phyloP scores from a whole-genome alignment of 805 yeast species.

The Jamesozyma hellenica region DNA sequence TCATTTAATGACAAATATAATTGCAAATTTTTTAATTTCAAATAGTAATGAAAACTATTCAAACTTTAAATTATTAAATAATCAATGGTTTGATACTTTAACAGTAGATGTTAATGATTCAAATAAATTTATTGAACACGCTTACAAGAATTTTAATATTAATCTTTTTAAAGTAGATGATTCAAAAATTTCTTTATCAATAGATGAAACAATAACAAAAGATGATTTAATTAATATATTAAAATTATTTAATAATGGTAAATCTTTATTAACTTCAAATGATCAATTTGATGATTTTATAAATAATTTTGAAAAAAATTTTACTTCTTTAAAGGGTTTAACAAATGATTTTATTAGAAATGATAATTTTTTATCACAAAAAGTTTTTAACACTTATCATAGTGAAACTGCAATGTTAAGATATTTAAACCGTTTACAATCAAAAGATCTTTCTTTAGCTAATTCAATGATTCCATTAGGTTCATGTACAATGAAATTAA shows the following conservation, averaged over 20 bases:
- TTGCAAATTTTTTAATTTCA: slow-evolving; percentile 48
- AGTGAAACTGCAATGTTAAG: slow-evolving; percentile 93
- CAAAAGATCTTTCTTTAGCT: slow-evolving; percentile 85
- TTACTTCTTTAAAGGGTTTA: slow-evolving; percentile 54
- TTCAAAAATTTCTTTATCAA: slow-evolving; percentile 56
- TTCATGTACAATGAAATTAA: slow-evolving; percentile 95
- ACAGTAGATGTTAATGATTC: slow-evolving; percentile 50
- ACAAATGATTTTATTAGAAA: slow-evolving; percentile 46
- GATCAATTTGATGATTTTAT: no score
- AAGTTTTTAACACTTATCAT: slow-evolving; percentile 78
- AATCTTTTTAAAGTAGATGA: slow-evolving; percentile 65
- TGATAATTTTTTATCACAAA: slow-evolving; percentile 53
- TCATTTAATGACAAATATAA: slow-evolving; percentile 58
- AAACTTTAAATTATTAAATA: slow-evolving; percentile 31
- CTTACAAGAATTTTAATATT: slow-evolving; percentile 46
- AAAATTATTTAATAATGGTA: slow-evolving; percentile 39
- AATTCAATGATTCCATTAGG: slow-evolving; percentile 97
- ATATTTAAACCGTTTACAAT: slow-evolving; percentile 74
- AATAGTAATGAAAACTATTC: no score
- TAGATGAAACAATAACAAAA: slow-evolving; percentile 79
- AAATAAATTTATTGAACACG: slow-evolving; percentile 44
- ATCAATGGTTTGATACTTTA: slow-evolving; percentile 79
- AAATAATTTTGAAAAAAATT: slow-evolving; percentile 4
- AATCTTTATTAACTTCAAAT: neutral
- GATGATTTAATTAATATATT: slow-evolving; percentile 50